These are phyloP conservation scores for Geranium rotundifolium DNA, from an alignment of 345 rosid species.

Conservation along the genomic window DNA sequence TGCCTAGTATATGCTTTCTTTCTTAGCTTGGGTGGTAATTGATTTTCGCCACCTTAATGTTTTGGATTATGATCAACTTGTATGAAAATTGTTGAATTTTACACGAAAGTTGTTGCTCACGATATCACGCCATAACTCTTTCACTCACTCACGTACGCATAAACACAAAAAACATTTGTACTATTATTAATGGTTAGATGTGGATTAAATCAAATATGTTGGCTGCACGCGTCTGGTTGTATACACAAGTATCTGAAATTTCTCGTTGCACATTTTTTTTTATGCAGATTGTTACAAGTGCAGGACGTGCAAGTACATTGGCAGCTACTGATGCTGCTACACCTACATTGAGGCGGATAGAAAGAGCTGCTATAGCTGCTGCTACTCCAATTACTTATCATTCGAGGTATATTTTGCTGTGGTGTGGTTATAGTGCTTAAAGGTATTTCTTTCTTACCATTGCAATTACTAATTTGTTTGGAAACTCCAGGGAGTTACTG, in stretches of 20 bases:
- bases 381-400: constrained; percentile 96
- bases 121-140: neutral
- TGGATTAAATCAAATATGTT: neutral
- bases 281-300: constrained; percentile 82
- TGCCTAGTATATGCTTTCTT: neutral
- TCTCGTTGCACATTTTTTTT: neutral
- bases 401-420: constrained; percentile 31
- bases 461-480: constrained; percentile 2
- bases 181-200: neutral
- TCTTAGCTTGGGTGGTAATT: neutral
- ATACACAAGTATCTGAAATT: neutral
- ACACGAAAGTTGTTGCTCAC: neutral
- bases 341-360: constrained; percentile 92
- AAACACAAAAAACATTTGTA: neutral
- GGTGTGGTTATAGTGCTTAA: neutral
- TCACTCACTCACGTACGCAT: neutral
- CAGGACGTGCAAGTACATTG: constrained; percentile 83
- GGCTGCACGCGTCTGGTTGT: neutral
- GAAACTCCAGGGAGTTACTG: constrained; percentile 63
- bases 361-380: constrained; percentile 97
- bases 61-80: neutral
- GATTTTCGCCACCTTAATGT: neutral
- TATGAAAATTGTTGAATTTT: neutral
- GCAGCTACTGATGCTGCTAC: constrained; percentile 99
- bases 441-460: neutral